Conservation (phyloP, 1,284 basidiomycete species). For the Pseudozyma sp. region DNA sequence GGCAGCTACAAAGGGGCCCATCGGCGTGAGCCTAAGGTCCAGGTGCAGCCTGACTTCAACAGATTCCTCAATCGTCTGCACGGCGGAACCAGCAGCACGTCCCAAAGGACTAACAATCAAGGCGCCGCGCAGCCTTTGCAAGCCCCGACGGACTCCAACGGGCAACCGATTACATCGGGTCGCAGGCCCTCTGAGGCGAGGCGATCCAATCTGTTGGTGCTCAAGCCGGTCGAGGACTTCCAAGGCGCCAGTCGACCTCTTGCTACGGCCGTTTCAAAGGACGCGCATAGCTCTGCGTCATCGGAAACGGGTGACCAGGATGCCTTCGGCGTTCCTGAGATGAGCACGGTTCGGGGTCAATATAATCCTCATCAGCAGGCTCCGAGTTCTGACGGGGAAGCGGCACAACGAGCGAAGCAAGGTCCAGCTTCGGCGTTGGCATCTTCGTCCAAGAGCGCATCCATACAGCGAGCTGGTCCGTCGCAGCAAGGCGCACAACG, state of each 20-base stretch:
- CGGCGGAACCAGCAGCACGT: background rate
- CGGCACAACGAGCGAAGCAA: background rate
- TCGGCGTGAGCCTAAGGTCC: conserved; percentile 26
- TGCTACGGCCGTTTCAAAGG: background rate
- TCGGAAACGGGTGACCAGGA: conserved; percentile 30
- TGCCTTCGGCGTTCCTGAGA: conserved; percentile 33
- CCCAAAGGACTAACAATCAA: background rate
- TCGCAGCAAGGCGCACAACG: conserved; percentile 1
- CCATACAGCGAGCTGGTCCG: background rate
- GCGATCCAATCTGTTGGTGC: conserved; percentile 26
- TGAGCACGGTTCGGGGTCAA: conserved; percentile 28
- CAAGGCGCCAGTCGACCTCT: conserved; percentile 22
- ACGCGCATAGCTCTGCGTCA: conserved; percentile 14
- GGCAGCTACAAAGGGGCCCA: conserved; percentile 49
- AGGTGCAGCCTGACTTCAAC: conserved; percentile 19
- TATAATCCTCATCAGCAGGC: conserved; percentile 37
- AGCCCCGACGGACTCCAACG: conserved; percentile 15
- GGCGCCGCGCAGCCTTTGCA: conserved; percentile 5
- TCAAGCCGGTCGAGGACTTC: conserved; percentile 33
- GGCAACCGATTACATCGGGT: conserved; percentile 8
- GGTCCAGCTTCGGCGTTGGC: background rate
- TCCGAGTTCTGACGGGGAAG: conserved; percentile 16
- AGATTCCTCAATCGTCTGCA: conserved; percentile 26
- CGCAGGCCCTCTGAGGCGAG: conserved; percentile 26
- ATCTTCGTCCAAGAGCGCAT: background rate